A percentile compares a stretch with the other conserved stretches of the same genome.
phyloP scores from a whole-genome alignment of 139 green algal genomes.

The Desmodesmus armatus region DNA sequence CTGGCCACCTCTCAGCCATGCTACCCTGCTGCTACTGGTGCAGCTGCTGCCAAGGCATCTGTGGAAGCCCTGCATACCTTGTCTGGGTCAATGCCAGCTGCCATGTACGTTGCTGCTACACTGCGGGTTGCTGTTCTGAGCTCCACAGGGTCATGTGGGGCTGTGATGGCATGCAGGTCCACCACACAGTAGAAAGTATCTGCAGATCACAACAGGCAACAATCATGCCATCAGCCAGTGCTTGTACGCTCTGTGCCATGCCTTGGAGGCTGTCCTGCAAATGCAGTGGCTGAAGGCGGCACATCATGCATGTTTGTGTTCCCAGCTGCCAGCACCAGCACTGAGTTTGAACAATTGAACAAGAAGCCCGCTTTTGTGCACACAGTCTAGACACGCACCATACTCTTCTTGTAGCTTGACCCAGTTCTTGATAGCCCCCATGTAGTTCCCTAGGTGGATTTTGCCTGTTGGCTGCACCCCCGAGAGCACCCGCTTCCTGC shows the following conservation, averaged over 20 bases:
- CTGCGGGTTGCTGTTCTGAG: constrained; percentile 80
- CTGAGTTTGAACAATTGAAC: too few species aligned
- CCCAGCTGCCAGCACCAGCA: not conserved
- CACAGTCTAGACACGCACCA: constrained; percentile 89
- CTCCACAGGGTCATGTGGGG: constrained; percentile 89
- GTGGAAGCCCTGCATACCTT: constrained; percentile 40
- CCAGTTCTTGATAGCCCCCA: constrained; percentile 98
- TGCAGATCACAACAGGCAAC: constrained; percentile 43
- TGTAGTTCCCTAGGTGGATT: constrained; percentile 98
- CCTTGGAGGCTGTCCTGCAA: too few species aligned
- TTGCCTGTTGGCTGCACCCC: constrained; percentile 97
- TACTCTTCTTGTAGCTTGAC: constrained; percentile 94
- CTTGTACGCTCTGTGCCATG: too few species aligned
- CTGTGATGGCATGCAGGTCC: constrained; percentile 96
- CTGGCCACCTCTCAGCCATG: not conserved
- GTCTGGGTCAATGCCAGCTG: constrained; percentile 90
- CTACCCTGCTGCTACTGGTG: constrained; percentile 10
- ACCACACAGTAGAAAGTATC: constrained; percentile 98
- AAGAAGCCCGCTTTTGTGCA: too few species aligned
- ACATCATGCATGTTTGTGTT: too few species aligned
- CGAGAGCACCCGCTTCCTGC: constrained; percentile 82
- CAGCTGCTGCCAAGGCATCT: not conserved
- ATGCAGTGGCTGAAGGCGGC: too few species aligned
- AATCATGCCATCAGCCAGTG: too few species aligned
- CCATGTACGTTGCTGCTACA: constrained; percentile 94